Evolutionary conservation across 306 rosid genomes (phyloP).

Genomic region (Pterocarpus santalinus): DNA sequence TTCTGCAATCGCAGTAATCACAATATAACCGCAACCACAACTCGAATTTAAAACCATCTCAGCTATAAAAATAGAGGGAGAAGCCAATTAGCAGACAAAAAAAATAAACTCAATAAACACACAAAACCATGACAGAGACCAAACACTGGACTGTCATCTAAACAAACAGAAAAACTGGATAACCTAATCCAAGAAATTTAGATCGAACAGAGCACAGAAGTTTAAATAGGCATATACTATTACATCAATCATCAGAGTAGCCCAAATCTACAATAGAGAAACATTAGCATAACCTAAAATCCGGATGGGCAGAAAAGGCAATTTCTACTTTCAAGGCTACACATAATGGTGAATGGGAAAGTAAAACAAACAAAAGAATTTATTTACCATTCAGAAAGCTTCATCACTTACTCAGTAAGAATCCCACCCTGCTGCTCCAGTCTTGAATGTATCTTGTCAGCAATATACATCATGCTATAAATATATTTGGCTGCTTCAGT

Average conservation of each 20-base stretch:
- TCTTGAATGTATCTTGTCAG: constrained; percentile 40
- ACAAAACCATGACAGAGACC: constrained; percentile 14
- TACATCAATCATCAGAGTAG: constrained; percentile 32
- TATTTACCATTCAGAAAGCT: constrained; percentile 41
- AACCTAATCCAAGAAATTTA: constrained; percentile 23
- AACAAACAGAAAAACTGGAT: constrained; percentile 11
- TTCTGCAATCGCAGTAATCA: too few relatives aligned
- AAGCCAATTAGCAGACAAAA: constrained; percentile 13
- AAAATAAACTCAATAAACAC: constrained; percentile 18
- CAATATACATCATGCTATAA: constrained; percentile 40
- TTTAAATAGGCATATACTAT: constrained; percentile 18
- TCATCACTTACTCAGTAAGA: constrained; percentile 47
- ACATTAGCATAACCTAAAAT: constrained; percentile 26
- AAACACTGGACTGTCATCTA: constrained; percentile 14
- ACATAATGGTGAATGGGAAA: constrained; percentile 37
- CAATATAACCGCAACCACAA: too few relatives aligned
- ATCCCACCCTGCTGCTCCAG: constrained; percentile 45
- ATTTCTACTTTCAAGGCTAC: constrained; percentile 20
- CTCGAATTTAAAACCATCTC: too few relatives aligned
- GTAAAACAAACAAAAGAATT: constrained; percentile 29
- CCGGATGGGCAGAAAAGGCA: constrained; percentile 26
- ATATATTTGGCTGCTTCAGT: constrained; percentile 41
- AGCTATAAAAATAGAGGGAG: constrained; percentile 1
- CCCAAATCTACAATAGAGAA: not conserved
- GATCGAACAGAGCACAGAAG: constrained; percentile 8